Base-by-base conservation (phyloP, 805 yeast species). In the Danielia reshetovae region DNA sequence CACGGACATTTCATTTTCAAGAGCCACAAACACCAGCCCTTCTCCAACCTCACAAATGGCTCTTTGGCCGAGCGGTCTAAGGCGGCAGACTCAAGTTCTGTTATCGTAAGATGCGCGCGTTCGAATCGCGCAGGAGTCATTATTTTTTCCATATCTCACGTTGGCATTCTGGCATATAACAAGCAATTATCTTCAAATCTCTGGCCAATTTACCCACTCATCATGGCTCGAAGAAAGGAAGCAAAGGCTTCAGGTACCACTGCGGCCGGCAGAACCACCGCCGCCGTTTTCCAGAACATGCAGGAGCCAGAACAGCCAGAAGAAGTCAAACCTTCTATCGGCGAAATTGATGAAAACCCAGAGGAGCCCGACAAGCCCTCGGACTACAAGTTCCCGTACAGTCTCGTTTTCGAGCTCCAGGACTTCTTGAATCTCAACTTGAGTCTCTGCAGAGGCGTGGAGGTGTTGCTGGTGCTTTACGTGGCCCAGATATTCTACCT, bases 391-490 rank as follows among this genome's bases (percentile, higher is more conserved):
- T 43, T 44, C 15, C 52, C 54, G 1, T 28, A 43, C 31, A 43
- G 24, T 15, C 26, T 41, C 17, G 38, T 65, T 14, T 66, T 49
- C 43, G 43, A 46, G 10, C 40, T 52, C 12, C 73, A 68, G 39
- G 73, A 68, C 35, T 64, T 58, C 34, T 45, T 65, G 28, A 66
- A 65, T 37, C 62, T 54, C 4, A 45, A 59, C 24, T 39, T 67
- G 50, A 48, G 48, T 10, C 45, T 57, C 24, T 30, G 54, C n/a
- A 57, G 50, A 28, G 57, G 59, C 33, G 52, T 59, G 6, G 68
- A 68, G 41, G 8, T 62, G 24, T 40, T 65, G 40, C 49, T 56
- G 19, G 36, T 61, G 21, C 39, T 45, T 7, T 68, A 58, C 43
- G 19, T 60, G 11, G 17, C 46, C 18, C 62, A 68, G 43, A 47